Base-by-base conservation (phyloP, 148 eudicot genomes). In the Limonium bicolor region DNA sequence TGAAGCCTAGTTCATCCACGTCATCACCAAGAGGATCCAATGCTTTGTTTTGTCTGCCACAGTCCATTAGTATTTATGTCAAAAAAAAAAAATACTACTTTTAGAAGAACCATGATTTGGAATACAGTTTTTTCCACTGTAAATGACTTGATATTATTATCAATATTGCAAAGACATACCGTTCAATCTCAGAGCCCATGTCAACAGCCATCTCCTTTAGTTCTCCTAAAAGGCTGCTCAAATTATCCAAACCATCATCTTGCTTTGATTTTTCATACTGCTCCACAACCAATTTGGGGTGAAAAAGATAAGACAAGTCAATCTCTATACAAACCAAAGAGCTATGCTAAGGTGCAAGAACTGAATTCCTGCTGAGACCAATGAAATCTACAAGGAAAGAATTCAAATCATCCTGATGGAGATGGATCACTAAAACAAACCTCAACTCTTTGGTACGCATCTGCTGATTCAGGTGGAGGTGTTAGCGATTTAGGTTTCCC, bases 141-240 rank as follows among this genome's bases (percentile, higher is more conserved):
- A 45, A 17, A 43, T 10, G 3, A 17, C 17, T 2, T 24, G 25
- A 16, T n/a, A 6, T 4, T 10, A 13, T 40, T 25, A 19, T 4
- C 41, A 51, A 19, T n/a, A 31, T 25, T 13, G 56, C 18, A 29
- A 40, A 38, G 16, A 54, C 72, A 58, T 50, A 88, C 94, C 86
- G 59, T 31, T 77, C 83, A 57, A 88, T 77, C 73, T 88, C 97
- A 4, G 94, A 77, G 25, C 94, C 94, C 97, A 83, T 83, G 73
- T 88, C 92, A 50, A 74, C 31, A 25, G 97, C 97, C 97, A 88
- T 88, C 25, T 51, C 71, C 75, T 83, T 88, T 38, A 88, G 73
- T 58, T 88, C 96, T 45, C 78, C 92, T 64, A 88, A 23, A 5
- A 88, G 53, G 48, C 72, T 64, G 58, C 92, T 83, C 47, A 88